phyloP scores from a whole-genome alignment of 73 alveolate species.

The Tetrahymena elliotti region DNA sequence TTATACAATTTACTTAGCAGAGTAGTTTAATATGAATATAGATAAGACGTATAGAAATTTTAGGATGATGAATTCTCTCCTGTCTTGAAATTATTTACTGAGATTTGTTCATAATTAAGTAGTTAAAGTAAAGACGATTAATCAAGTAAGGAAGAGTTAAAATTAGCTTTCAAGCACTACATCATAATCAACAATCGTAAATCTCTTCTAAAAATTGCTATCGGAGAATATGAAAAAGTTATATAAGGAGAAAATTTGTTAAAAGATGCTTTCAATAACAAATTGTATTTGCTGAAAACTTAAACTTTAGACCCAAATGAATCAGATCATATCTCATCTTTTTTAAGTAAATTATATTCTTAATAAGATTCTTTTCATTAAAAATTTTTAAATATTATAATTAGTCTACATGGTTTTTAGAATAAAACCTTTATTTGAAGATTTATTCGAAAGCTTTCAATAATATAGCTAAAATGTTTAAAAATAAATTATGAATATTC shows the following conservation, averaged over 20 bases:
- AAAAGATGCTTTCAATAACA: neutral
- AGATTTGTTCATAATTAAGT: neutral
- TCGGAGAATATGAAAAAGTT: neutral
- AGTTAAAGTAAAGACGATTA: neutral
- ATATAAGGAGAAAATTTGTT: neutral
- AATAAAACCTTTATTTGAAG: neutral
- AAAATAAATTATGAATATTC: neutral
- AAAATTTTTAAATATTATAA: too few species aligned
- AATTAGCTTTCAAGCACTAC: neutral
- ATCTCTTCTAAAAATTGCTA: neutral
- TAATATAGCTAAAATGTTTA: neutral
- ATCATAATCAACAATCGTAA: neutral
- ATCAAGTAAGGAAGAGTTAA: neutral
- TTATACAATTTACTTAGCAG: neutral
- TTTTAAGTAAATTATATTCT: neutral
- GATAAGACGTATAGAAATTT: neutral
- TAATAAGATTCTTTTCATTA: too few species aligned
- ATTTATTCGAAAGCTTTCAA: neutral
- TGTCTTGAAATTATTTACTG: neutral
- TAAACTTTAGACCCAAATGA: neutral
- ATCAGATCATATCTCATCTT: neutral
- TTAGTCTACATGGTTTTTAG: neutral
- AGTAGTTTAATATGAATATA: neutral
- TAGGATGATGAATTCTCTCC: neutral
- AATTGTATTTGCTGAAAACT: neutral